A percentile compares a stretch with the other conserved stretches of the same genome.
phyloP scores from a whole-genome alignment of 371 early-diverging fungal species.

The Mucor sp. region DNA sequence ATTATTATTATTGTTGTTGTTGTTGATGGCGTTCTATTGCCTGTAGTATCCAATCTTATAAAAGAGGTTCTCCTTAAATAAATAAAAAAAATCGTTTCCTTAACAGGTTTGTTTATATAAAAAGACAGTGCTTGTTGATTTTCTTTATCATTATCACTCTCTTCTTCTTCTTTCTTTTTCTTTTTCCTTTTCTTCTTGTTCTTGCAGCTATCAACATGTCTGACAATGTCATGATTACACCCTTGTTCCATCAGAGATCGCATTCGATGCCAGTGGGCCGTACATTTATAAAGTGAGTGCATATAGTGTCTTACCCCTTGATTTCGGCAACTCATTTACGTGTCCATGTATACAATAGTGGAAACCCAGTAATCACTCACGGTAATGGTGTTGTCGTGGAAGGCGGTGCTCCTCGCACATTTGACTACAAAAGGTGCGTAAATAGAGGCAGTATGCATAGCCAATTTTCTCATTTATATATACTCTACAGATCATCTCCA shows the following conservation, averaged over 20 bases:
- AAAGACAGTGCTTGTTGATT: background rate
- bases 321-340: background rate
- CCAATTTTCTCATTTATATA: background rate
- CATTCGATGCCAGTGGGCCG: slow-evolving; percentile 27
- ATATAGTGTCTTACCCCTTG: background rate
- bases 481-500: background rate
- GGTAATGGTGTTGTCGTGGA: background rate
- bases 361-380: background rate
- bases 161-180: slow-evolving; percentile 3
- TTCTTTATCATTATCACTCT: background rate
- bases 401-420: background rate
- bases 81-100: slow-evolving; percentile 11
- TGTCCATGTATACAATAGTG: background rate
- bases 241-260: slow-evolving; percentile 25
- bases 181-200: background rate
- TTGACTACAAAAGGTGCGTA: slow-evolving; percentile 13
- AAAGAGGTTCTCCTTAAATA: background rate
- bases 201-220: slow-evolving; percentile 16
- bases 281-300: slow-evolving; percentile 23
- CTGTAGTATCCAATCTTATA: background rate
- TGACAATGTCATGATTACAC: slow-evolving; percentile 26
- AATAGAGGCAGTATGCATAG: background rate
- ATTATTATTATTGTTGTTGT: background rate
- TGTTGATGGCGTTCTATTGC: slow-evolving; percentile 4
- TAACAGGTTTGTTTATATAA: slow-evolving; percentile 22